Evolutionary conservation across 2,329 filamentous ascomycete species (phyloP), one percentile per base, ranked within the genome.

Genomic region (Aspergillus piperis): DNA sequence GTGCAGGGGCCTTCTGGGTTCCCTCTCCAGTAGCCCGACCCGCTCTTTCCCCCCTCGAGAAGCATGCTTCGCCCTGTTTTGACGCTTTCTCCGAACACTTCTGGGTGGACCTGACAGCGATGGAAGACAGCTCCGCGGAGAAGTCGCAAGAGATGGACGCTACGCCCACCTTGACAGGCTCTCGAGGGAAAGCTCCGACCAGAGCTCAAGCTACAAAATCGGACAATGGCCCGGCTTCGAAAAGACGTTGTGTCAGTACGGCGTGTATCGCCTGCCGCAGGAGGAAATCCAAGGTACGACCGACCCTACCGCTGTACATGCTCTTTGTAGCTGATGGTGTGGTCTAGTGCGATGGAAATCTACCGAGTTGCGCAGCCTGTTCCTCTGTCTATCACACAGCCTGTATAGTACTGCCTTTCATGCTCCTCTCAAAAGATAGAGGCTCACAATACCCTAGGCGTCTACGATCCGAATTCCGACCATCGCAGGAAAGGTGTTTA

Each of bases 401-500:
- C 51, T 79, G 77, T 79, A 72, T 47, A 68, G 64, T 44, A 27
- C n/a, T 32, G 7, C 19, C 19, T 47, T 25, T 13, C 23, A 1
- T 13, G 17, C 3, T 36, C 11, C 1, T 36, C 2, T 41, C 30
- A 30, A 7, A 13, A 8, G 15, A n/a, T 36, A 25, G 15, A 36
- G 27, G 36, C 59, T 72, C 59, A 69, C 62, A 27, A 56, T 62
- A 23, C 69, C 23, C 87, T 90, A 78, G 97, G 95, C 75, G 84
- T 97, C 66, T 98, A 98, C 81, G 94, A 98, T 73, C 94, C 93
- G 3, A 96, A 93, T 73, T 96, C 93, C 60, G 95, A 99, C 75
- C 93, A 97, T 75, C 90, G 95, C 53, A 89, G 95, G 54, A 98
- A 98, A 75, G 95, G 95, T 62, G 95, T 98, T 52, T 98, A 98